Base-by-base conservation (phyloP, 257 asterid genomes). In the Ligustrum vulgare region DNA sequence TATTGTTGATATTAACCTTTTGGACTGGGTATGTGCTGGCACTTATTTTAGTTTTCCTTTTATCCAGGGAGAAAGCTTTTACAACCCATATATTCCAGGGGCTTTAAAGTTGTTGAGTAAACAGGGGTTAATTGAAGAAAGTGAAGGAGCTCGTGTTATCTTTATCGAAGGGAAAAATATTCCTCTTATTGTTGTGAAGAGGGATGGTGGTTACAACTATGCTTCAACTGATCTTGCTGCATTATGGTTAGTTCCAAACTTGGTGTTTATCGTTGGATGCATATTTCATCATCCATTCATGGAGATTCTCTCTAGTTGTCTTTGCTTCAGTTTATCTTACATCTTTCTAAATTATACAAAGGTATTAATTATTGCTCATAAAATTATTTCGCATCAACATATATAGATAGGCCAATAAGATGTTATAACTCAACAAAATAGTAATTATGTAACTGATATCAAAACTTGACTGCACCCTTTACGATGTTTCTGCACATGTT, bases 191-290 rank as follows among this genome's bases (percentile, higher is more conserved):
- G 99, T 94, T 75, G 92, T 94, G 80, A 92, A 94, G 89, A 89
- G 79, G 58, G 99, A 94, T 79, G 99, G 99, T 82, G 98, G 98
- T 65, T 94, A 45, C 84, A 94, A 92, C 82, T 94, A 94, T 78
- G 95, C 99, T 77, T 92, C 99, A 60, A 94, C 99, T 51, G 99
- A 94, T 82, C 95, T 94, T 78, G 74, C 97, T 39, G 96, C 97
- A 70, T 75, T 94, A 82, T 92, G 98, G 98, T 94, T 75, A 86
- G 93, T 79, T 80, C 65, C 39, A 47, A 28, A 51, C 63, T 75
- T 77, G 54, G n/a, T 67, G 63, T 75, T 47, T 70, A 45, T 66
- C 22, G 39, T 23, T 23, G 22, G 35, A n/a, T 70, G 22, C 22
- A 63, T 28, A 13, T 68, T 73, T 39, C 75, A 47, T 69, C 31